Base-by-base conservation (phyloP, 805 yeast genomes). In the Vanderwaltozyma tropicalis region DNA sequence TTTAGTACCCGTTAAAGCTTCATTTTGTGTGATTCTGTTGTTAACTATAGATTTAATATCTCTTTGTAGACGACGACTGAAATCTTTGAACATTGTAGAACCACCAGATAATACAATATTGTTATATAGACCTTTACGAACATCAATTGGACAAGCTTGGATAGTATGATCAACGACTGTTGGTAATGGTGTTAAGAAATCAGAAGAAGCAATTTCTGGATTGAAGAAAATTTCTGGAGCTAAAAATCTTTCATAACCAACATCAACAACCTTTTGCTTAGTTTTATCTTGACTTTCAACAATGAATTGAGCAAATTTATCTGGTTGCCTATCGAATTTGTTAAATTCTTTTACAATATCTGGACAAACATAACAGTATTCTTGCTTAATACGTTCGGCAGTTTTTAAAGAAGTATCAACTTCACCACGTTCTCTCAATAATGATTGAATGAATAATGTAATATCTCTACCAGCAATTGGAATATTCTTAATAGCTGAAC, bases 161-260 rank as follows among this genome's bases (percentile, higher is more conserved):
- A 92, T 88, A 13, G 89, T 96, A 49, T 77, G 83, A 63, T 92
- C 99, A 37, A 92, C 97, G 15, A 85, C 92, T n/a, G 74, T 78
- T 30, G 99, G 98, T 44, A 92, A 72, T 22, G 99, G 99, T 2
- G 96, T 92, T 52, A 92, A 67, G 69, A 82, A 92, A 62, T 92
- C 97, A 8, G 95, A 78, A 4, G 95, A 82, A 35, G 94, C 94
- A 54, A 92, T 92, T 63, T 92, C 99, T 12, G 98, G 98, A 58
- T 84, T 87, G 75, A 92, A 92, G 66, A 92, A 92, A 53, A 92
- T 88, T 63, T 92, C 99, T n/a, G 98, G 97, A 1, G 98, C 99
- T 61, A 92, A 73, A 62, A 92, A 92, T 50, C 97, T 74, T 67
- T 92, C 99, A 63, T 92, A 92, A 39, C 97, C 99, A 42, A 92